These are phyloP conservation scores for Cardamine resedifolia DNA, from an alignment of 345 rosid genomes.

Conservation along the genomic window DNA sequence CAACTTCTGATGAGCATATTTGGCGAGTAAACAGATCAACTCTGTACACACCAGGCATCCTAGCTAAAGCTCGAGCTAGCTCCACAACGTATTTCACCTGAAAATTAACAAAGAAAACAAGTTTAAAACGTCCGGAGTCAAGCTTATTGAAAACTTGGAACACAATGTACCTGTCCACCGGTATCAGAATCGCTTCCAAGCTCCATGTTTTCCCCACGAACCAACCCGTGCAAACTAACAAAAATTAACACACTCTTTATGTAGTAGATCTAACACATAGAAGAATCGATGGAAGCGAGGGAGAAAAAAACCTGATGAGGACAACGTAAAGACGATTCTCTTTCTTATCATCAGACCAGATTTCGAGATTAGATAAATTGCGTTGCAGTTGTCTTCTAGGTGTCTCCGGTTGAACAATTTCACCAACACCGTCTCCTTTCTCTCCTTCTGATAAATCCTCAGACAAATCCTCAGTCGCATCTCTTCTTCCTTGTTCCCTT, in stretches of 20 bases:
- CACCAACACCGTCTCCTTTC: conserved; percentile 72
- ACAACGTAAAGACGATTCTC: conserved; percentile 88
- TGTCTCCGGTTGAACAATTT: conserved; percentile 60
- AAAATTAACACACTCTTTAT: not conserved
- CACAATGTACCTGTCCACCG: conserved; percentile 80
- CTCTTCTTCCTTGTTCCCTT: conserved; percentile 78
- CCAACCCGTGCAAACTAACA: conserved; percentile 84
- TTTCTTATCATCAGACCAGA: conserved; percentile 96
- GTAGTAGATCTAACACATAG: not conserved
- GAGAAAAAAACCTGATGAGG: conserved; percentile 65
- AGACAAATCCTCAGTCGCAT: conserved; percentile 81
- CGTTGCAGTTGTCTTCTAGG: conserved; percentile 63
- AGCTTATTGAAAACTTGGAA: not conserved
- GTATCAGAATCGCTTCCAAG: conserved; percentile 99
- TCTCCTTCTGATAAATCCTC: conserved; percentile 98
- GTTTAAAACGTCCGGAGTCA: not conserved
- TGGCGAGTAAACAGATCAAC: conserved; percentile 97
- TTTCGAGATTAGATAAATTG: conserved; percentile 69
- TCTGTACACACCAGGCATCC: conserved; percentile 95
- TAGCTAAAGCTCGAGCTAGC: conserved; percentile 90
- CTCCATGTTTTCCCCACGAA: conserved; percentile 97
- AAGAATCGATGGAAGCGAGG: not conserved
- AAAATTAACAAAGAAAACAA: not conserved
- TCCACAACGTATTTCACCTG: conserved; percentile 98
- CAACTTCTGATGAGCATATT: conserved; percentile 77